Evolutionary conservation across 1,284 basidiomycete genomes (phyloP).

Genomic region (Rhizoctonia solani): DNA sequence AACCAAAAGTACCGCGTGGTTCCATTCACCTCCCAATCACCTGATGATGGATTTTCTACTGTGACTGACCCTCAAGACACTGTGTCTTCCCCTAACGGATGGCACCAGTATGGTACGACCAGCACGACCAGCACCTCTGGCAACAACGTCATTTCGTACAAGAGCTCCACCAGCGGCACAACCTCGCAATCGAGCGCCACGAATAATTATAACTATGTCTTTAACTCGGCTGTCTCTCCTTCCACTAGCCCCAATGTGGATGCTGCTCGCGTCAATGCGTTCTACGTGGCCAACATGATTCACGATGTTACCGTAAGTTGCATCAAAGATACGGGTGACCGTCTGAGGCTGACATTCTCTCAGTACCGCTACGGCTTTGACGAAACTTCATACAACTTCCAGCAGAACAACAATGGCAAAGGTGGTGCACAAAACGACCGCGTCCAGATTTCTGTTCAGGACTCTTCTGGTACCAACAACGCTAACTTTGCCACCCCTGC

Average conservation of each 20-base stretch:
- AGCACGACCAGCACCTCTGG: background rate
- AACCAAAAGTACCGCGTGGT: conserved; percentile 31
- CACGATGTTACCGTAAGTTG: conserved; percentile 43
- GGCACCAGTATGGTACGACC: background rate
- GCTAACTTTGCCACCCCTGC: conserved; percentile 36
- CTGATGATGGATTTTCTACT: conserved; percentile 1
- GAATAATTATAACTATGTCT: conserved; percentile 49
- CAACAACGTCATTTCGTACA: conserved; percentile 44
- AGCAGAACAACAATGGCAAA: conserved; percentile 21
- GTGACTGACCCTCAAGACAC: conserved; percentile 19
- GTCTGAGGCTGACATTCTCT: conserved; percentile 47
- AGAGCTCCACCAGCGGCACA: background rate
- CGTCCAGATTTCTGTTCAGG: conserved; percentile 36
- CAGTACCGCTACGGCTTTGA: conserved; percentile 50
- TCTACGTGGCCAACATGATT: conserved; percentile 56
- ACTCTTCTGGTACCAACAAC: conserved; percentile 33
- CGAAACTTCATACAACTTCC: conserved; percentile 44
- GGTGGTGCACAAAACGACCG: conserved; percentile 34
- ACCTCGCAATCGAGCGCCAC: background rate
- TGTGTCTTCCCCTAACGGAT: conserved; percentile 21
- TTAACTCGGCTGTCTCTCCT: conserved; percentile 44
- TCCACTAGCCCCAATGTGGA: conserved; percentile 50
- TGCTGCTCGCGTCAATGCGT: conserved; percentile 56
- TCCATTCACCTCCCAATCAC: conserved; percentile 25
- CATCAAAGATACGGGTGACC: background rate